A percentile compares a stretch with the other conserved stretches of the same genome.
phyloP scores from a whole-genome alignment of 768 basidiomycete species.

The Trametes cingulata region DNA sequence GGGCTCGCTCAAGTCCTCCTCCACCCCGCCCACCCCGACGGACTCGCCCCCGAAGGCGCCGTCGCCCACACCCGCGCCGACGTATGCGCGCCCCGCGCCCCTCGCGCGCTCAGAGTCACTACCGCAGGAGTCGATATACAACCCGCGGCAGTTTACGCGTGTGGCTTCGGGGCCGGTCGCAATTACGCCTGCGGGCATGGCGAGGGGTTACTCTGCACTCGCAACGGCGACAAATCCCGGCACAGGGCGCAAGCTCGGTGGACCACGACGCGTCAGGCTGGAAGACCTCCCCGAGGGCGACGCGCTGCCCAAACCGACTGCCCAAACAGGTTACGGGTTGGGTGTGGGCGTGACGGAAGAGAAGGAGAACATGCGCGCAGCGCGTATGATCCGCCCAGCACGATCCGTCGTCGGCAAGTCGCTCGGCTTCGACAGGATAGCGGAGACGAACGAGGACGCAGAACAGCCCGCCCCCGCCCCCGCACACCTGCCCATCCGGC shows the following conservation, averaged over 20 bases:
- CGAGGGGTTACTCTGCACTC: conserved; percentile 30
- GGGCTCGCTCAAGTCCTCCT: conserved; percentile 47
- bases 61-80: conserved; percentile 40
- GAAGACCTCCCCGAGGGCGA: conserved; percentile 38
- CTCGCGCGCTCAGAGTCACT: conserved; percentile 71
- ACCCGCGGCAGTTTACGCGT: conserved; percentile 62
- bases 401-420: conserved; percentile 12
- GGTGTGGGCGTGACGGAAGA: conserved; percentile 31
- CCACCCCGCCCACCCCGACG: conserved; percentile 45
- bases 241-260: conserved; percentile 26
- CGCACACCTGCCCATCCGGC: conserved; percentile 45
- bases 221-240: conserved; percentile 21
- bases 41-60: conserved; percentile 35
- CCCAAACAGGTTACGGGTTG: not conserved
- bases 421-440: conserved; percentile 27
- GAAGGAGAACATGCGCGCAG: conserved; percentile 38
- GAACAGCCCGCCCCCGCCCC: conserved; percentile 26
- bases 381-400: conserved; percentile 15
- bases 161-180: conserved; percentile 58
- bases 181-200: conserved; percentile 33
- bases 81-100: conserved; percentile 41
- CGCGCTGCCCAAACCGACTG: conserved; percentile 34
- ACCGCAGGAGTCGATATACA: conserved; percentile 37
- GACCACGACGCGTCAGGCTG: conserved; percentile 29
- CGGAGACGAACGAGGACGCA: conserved; percentile 20